Evolutionary conservation across 306 rosid species (phyloP), one percentile per base, ranked within the genome.

Genomic region (Dryas drummondii): DNA sequence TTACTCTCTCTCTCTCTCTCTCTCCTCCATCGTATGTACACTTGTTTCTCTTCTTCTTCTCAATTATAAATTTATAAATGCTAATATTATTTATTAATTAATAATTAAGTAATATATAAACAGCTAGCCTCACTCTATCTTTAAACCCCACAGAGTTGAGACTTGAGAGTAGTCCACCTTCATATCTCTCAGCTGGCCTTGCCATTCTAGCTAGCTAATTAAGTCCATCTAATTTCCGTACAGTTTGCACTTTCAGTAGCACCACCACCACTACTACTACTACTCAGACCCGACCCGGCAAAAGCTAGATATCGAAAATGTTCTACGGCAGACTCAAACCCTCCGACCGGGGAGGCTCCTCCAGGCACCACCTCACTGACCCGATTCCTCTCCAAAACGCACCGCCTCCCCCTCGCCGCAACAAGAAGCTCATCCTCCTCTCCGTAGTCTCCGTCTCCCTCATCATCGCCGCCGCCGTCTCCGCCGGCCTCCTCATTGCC

Each of bases 391-490:
- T 9, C 7, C 68, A 32, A 0, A 9, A 1, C 12, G 15, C 57
- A 54, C 53, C 58, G 45, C 54, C 51, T 7, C 41, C 53, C 11
- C 11, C 54, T 1, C 65, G 56, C 13, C 47, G 27, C 5, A 67
- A 14, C 4, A 82, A 56, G 52, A 88, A 84, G 57, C 55, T 87
- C 7, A 6, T 90, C 65, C 1, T 89, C 1, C 50, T 90, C 4
- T 84, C 92, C 1, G 41, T 87, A 3, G 26, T 90, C 15, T 78
- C 96, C 4, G 32, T 89, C 13, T 7, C 75, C 3, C 78, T 96
- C 1, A 82, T 92, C 1, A 78, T 80, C 0, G 92, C 91, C 15
- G 81, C 97, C n/a, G 88, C 89, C 0, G 78, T 81, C 70, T 83
- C 96, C 8, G 96, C 96, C 50, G 84, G 63, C 0, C 4, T 89